Base-by-base conservation (phyloP, 2,329 filamentous ascomycete species). In the Penicillium sp. region DNA sequence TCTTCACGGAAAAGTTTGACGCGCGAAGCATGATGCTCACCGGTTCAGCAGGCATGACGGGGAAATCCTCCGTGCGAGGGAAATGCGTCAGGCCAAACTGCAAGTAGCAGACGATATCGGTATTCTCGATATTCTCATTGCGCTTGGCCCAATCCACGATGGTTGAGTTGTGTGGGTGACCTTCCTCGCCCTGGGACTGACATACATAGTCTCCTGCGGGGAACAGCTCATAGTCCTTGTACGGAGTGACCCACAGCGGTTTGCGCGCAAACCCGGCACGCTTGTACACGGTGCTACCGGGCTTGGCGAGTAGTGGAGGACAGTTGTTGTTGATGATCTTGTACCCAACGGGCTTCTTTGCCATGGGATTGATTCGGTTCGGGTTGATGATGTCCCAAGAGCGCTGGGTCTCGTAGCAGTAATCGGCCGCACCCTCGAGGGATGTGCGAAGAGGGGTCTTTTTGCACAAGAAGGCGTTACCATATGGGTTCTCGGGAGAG, bases 401-500 rank as follows among this genome's bases (percentile, higher is more conserved):
- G 12, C 60, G 58, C 33, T 75, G 60, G 73, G 76, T 66, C 75
- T 75, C 70, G 43, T 73, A 66, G 57, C 78, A 75, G 61, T 75
- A 77, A 49, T 76, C 74, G 13, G 72, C 71, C 4, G 75, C 76
- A n/a, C 68, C 65, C 12, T 72, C 68, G 18, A 76, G 55, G 4
- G 76, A 56, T 1, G 75, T 79, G 53, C 56, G 57, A 9, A 66
- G 50, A 4, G 53, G 56, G 0, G 61, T 65, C 48, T 78, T 74
- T 45, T 64, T 64, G 82, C 3, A 76, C 77, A 50, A 84, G 81
- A 47, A 85, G 81, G 29, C 78, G 83, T 61, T 62, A n/a, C 59
- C 48, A 84, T 81, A 65, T 84, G 83, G 83, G 83, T 88, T 65
- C 76, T 80, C 3, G 83, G 86, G 59, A 79, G 82, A 29, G 65